Base-by-base conservation (phyloP, 192 early-diverging fungal genomes). In the Glomus cerebriforme region DNA sequence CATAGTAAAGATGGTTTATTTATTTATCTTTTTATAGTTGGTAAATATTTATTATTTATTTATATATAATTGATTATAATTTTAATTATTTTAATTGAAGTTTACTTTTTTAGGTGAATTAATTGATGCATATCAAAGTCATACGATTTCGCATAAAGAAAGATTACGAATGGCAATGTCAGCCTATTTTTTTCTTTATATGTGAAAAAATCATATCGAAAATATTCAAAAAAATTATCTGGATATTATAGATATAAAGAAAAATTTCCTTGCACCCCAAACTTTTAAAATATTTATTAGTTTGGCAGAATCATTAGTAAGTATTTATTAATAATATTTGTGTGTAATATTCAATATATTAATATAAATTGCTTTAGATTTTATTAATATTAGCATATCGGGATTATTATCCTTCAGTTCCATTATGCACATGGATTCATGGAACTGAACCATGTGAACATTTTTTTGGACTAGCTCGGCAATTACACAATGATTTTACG, bases 101-200 rank as follows among this genome's bases (percentile, higher is more conserved):
- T 9, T 29, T 62, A 17, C 9, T 27, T 62, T 10, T 62, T 62
- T 62, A 62, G 60, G 60, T 10, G 26, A 62, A 27, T 62, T 62
- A 62, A 62, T 62, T 62, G 60, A 62, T 26, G 60, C 60, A 27
- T 62, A 27, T 62, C 60, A 62, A 62, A 62, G 17, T 27, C 19
- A 17, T 8, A 27, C 3, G 7, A 62, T 62, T 24, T 62, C 60
- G 5, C 5, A 24, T 62, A 2, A 17, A 27, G 60, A 62, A 62
- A 24, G 60, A 62, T n/a, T 8, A 3, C 3, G n/a, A 62, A 62
- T 62, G n/a, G 60, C 26, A 17, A 62, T 62, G 59, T 7, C 19
- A 7, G 22, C 19, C 7, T 60, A 60, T 60, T 60, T 60, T 60
- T 60, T 60, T 60, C 22, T n/a, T n/a, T 19, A n/a, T n/a, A n/a